Base-by-base conservation (phyloP, 2,329 filamentous ascomycete species). In the Zalaria sp. region DNA sequence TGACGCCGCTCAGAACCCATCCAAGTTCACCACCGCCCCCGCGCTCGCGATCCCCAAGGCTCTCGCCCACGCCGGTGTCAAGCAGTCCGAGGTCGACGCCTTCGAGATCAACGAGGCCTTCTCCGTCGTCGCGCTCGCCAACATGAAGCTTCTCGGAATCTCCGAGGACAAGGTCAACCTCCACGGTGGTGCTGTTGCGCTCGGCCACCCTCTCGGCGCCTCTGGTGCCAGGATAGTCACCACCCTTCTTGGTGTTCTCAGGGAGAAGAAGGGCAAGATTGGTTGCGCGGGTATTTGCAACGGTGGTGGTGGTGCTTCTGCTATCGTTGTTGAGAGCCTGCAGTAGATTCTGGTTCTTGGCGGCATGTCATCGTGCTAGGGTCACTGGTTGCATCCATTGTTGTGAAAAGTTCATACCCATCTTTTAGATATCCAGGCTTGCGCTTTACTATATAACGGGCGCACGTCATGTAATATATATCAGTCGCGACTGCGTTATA, bases 71-170 rank as follows among this genome's bases (percentile, higher is more conserved):
- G 91, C 91, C 47, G 83, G 84, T 48, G 68, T 98, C 47, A 75
- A 77, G 43, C 73, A 79, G 52, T 77, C 81, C 49, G 73, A 84
- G 45, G 73, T 98, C 44, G 89, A 96, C 57, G 91, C 79, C 53
- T 98, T 91, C 64, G 91, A 98, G 73, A 95, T 98, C 73, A 98
- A 98, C 72, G 91, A 98, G 72, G 91, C 91, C 35, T 98, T 98
- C 72, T 91, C 84, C 48, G 91, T 94, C 39, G 91, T 98, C 49
- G 86, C 91, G 34, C 75, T 98, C 40, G 88, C 91, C 51, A 98
- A 98, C 72, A 79, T 94, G 68, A 94, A 98, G 76, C 64, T 96
- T 42, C 78, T 98, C 34, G 73, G 72, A 47, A 68, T 98, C 43
- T 71, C 72, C 49, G 74, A 83, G 50, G 83, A 88, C 46, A 93